Percentiles rank a stretch among this genome's conserved stretches.
phyloP scores from a whole-genome alignment of 2,329 filamentous ascomycete species.

The Reticulascus tulasneorum region DNA sequence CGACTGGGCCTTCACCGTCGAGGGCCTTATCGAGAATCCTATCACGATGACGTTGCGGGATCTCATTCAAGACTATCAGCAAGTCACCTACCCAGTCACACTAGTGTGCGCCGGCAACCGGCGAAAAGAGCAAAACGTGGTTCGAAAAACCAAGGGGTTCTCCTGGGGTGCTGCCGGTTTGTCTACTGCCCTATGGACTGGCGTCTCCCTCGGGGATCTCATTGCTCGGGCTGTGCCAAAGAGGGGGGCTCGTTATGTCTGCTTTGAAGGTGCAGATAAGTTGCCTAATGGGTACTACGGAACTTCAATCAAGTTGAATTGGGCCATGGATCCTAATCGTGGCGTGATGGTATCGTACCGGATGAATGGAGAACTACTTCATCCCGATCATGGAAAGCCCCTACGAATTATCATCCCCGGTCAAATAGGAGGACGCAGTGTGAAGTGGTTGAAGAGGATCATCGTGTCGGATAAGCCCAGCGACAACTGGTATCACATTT shows the following conservation, averaged over 20 bases:
- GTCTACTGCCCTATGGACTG: slow-evolving; percentile 85
- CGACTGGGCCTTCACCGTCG: slow-evolving; percentile 78
- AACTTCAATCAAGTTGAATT: slow-evolving; percentile 82
- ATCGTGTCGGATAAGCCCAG: slow-evolving; percentile 75
- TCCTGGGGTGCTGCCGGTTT: slow-evolving; percentile 88
- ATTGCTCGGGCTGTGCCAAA: slow-evolving; percentile 64
- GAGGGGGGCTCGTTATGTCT: slow-evolving; percentile 73
- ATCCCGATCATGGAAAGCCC: slow-evolving; percentile 82
- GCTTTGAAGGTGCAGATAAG: slow-evolving; percentile 87
- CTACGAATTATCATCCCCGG: slow-evolving; percentile 80
- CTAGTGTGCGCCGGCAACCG: slow-evolving; percentile 90
- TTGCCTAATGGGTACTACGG: slow-evolving; percentile 86
- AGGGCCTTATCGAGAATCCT: slow-evolving; percentile 78
- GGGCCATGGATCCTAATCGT: slow-evolving; percentile 77
- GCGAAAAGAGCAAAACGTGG: slow-evolving; percentile 87
- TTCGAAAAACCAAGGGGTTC: slow-evolving; percentile 88
- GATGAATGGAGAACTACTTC: slow-evolving; percentile 82
- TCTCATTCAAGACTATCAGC: slow-evolving; percentile 69
- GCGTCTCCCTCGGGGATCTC: slow-evolving; percentile 70
- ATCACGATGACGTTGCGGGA: slow-evolving; percentile 68
- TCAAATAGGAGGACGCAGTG: slow-evolving; percentile 86
- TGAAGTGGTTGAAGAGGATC: slow-evolving; percentile 86
- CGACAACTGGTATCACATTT: slow-evolving; percentile 93
- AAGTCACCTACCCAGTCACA: slow-evolving; percentile 81
- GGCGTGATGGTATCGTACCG: slow-evolving; percentile 84